Evolutionary conservation across 257 asterid species (phyloP).

Genomic region (Vinca minor): DNA sequence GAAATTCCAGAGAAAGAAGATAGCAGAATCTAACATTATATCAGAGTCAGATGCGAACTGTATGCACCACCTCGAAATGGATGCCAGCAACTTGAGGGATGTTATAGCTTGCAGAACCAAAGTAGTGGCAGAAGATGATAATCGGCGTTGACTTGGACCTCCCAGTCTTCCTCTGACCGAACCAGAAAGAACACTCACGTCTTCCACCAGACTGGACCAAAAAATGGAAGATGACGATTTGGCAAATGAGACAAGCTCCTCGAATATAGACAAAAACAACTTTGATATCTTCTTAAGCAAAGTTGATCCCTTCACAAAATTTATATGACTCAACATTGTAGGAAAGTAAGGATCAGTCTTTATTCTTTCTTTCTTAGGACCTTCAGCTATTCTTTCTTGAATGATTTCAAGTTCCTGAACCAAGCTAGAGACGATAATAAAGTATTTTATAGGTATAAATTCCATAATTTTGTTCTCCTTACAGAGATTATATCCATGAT

Average conservation of each 20-base stretch:
- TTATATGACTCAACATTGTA: slow-evolving; percentile 21
- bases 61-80: slow-evolving; percentile 53
- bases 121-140: slow-evolving; percentile 54
- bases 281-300: slow-evolving; percentile 40
- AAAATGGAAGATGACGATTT: slow-evolving; percentile 53
- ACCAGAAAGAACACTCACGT: slow-evolving; percentile 48
- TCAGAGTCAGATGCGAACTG: slow-evolving; percentile 37
- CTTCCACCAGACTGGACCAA: slow-evolving; percentile 39
- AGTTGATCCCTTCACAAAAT: slow-evolving; percentile 25
- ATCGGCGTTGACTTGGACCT: slow-evolving; percentile 86
- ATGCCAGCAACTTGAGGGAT: slow-evolving; percentile 56
- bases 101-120: slow-evolving; percentile 74
- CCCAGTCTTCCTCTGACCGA: slow-evolving; percentile 80
- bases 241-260: slow-evolving; percentile 53
- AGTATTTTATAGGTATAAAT: slow-evolving; percentile 60
- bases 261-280: slow-evolving; percentile 51
- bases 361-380: slow-evolving; percentile 26
- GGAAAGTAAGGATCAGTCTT: slow-evolving; percentile 28
- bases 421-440: slow-evolving; percentile 62
- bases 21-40: slow-evolving; percentile 34
- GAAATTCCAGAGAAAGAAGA: slow-evolving; percentile 63
- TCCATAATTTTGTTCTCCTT: slow-evolving; percentile 32
- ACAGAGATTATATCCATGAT: slow-evolving; percentile 43
- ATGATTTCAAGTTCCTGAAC: slow-evolving; percentile 61
- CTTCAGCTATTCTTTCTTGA: slow-evolving; percentile 39